Percentiles rank a stretch among this genome's conserved stretches.
Evolutionary conservation across 805 yeast genomes (phyloP).

Genomic region (Torulaspora maleeae): DNA sequence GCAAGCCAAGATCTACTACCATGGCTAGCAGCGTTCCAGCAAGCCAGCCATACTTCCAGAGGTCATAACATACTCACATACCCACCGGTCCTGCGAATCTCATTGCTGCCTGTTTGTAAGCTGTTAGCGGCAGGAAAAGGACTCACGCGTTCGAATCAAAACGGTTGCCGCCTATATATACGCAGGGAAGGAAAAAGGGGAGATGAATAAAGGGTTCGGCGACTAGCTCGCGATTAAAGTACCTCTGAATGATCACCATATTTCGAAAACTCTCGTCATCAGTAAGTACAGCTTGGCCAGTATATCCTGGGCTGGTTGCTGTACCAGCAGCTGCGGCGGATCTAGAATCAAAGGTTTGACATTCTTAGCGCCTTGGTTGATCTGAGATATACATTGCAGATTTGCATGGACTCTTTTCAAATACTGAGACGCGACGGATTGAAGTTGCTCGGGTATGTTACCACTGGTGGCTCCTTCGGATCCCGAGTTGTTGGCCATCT

Average conservation of each 20-base stretch:
- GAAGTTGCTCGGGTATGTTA: constrained; percentile 26
- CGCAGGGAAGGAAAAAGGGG: neutral
- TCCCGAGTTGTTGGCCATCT: constrained; percentile 25
- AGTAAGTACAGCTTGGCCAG: constrained; percentile 31
- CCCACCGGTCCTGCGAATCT: too few species aligned
- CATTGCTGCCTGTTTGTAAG: too few species aligned
- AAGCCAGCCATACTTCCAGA: too few species aligned
- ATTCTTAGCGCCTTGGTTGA: constrained; percentile 29
- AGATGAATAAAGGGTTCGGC: neutral
- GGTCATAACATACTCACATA: too few species aligned
- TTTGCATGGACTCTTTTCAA: constrained; percentile 35
- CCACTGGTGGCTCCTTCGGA: constrained; percentile 12
- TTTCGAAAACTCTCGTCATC: constrained; percentile 34
- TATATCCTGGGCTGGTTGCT: constrained; percentile 28
- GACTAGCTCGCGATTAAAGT: neutral
- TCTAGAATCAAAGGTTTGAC: constrained; percentile 31
- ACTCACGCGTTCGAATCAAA: too few species aligned
- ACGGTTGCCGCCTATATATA: neutral
- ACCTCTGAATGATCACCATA: constrained; percentile 16
- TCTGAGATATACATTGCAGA: constrained; percentile 35
- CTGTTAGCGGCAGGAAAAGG: too few species aligned
- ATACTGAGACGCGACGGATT: constrained; percentile 28
- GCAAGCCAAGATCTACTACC: too few species aligned
- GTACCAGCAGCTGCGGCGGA: constrained; percentile 22
- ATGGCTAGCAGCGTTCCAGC: too few species aligned